Base-by-base conservation (phyloP, 106 monocot species). In the Acorus gramineus region DNA sequence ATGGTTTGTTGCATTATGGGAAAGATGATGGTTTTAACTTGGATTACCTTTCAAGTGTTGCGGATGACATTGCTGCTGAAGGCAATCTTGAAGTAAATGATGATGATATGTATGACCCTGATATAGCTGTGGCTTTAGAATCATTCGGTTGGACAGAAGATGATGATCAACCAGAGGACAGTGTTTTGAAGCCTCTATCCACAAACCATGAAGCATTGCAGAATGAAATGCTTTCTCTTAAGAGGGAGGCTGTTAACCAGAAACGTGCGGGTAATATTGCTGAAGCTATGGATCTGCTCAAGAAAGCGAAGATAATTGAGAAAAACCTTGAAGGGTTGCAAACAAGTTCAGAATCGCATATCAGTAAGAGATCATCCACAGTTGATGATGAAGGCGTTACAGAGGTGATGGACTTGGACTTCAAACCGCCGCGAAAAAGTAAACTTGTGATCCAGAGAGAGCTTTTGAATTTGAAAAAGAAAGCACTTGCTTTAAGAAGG, bases 101-200 rank as follows among this genome's bases (percentile, higher is more conserved):
- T 70, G 81, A 82, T 80, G 98, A 98, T 78, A 76, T 98, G 85
- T 81, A 92, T 81, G 88, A 98, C 74, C 88, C 92, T 8, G 87
- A 85, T 48, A 70, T 98, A 66, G 77, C 71, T 73, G 74, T 78
- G 72, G 85, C 85, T 51, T 77, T 98, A 72, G 77, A 80, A 81
- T 92, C 85, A 49, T 92, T 92, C 79, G 98, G 98, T 69, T 98
- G 98, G 98, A 66, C 50, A 56, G 92, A 82, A 58, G 90, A 80
- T 55, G 84, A 82, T 57, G 70, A 69, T 6, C 58, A 62, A 59
- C 8, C 14, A 47, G 56, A 50, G 64, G 53, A 71, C 9, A 8
- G 72, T 47, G 52, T 46, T 6, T 1, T 46, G 47, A 5, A 63
- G 13, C 46, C 53, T 65, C 60, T 49, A 72, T 55, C 63, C 66